Evolutionary conservation across 192 early-diverging fungal species (phyloP).

Genomic region (Kickxella alabastrina): DNA sequence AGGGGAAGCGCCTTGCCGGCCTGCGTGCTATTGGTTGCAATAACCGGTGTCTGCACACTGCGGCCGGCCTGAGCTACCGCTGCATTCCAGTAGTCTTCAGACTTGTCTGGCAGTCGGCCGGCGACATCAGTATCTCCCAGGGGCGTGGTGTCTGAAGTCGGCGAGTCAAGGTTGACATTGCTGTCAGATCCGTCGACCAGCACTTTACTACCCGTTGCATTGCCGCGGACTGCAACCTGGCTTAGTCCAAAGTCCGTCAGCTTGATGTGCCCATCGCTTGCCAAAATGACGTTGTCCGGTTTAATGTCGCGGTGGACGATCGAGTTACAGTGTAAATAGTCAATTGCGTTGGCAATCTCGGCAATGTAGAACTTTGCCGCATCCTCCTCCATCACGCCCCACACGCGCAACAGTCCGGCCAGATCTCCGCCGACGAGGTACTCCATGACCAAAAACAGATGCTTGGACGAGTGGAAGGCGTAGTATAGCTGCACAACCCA

Average conservation of each 20-base stretch:
- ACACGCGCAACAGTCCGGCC: constrained; percentile 67
- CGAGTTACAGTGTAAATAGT: constrained; percentile 85
- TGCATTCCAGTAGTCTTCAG: constrained; percentile 39
- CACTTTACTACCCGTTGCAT: constrained; percentile 12
- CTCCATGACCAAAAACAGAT: constrained; percentile 88
- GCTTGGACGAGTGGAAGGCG: constrained; percentile 84
- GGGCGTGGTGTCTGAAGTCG: constrained; percentile 13
- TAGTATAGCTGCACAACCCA: constrained; percentile 93
- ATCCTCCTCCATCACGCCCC: constrained; percentile 73
- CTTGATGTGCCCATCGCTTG: constrained; percentile 86
- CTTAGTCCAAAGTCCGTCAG: constrained; percentile 95
- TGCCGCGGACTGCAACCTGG: constrained; percentile 61
- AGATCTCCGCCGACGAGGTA: constrained; percentile 87
- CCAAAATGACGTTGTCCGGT: constrained; percentile 82
- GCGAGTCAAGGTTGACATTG: constrained; percentile 12
- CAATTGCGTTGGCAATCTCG: constrained; percentile 84
- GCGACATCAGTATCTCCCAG: constrained; percentile 18
- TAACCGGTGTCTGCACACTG: constrained; percentile 12
- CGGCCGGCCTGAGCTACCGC: constrained; percentile 20
- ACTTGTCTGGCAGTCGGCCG: constrained; percentile 21
- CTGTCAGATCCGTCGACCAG: constrained; percentile 23
- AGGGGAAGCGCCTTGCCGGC: constrained; percentile 35
- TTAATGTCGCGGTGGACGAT: constrained; percentile 86
- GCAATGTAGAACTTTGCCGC: constrained; percentile 87
- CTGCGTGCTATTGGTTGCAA: constrained; percentile 7